These are phyloP conservation scores for Suillus placidus DNA, from an alignment of 768 basidiomycete species.

Conservation along the genomic window DNA sequence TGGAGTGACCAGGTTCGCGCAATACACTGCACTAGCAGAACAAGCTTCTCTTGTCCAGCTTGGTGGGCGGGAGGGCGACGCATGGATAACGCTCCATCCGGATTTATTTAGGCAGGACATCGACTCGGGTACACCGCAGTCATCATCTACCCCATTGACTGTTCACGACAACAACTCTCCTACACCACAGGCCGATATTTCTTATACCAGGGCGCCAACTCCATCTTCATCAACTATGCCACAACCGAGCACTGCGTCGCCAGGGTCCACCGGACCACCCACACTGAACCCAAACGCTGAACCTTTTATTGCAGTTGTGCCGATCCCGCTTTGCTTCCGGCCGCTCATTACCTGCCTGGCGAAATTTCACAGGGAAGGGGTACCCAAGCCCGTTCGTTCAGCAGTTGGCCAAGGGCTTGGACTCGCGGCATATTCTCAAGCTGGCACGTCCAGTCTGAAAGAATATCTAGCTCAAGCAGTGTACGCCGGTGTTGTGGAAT, in stretches of 20 bases:
- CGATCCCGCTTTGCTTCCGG: constrained; percentile 22
- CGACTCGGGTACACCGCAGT: not conserved
- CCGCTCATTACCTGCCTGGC: constrained; percentile 39
- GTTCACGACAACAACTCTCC: not conserved
- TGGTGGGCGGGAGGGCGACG: constrained; percentile 12
- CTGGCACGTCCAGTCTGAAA: constrained; percentile 43
- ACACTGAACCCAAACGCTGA: not conserved
- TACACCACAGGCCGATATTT: too few relatives aligned
- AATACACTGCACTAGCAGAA: constrained; percentile 33
- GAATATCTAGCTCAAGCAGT: constrained; percentile 45
- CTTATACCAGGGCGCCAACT: not conserved
- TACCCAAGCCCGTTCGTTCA: constrained; percentile 39
- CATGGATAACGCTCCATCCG: constrained; percentile 35
- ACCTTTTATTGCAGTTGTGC: not conserved
- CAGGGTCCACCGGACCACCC: accelerated
- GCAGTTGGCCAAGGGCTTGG: constrained; percentile 38
- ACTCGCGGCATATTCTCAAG: constrained; percentile 38
- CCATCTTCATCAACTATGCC: not conserved
- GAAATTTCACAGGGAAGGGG: constrained; percentile 35
- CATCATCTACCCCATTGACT: constrained; percentile 21
- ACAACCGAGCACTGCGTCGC: too few relatives aligned
- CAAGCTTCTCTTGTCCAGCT: constrained; percentile 30
- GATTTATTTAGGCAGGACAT: not conserved
- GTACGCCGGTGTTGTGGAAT: constrained; percentile 40
- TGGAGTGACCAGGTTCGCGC: constrained; percentile 30